These are phyloP conservation scores for Pichia nanzhaoensis DNA, from an alignment of 805 yeast species.

Conservation along the genomic window DNA sequence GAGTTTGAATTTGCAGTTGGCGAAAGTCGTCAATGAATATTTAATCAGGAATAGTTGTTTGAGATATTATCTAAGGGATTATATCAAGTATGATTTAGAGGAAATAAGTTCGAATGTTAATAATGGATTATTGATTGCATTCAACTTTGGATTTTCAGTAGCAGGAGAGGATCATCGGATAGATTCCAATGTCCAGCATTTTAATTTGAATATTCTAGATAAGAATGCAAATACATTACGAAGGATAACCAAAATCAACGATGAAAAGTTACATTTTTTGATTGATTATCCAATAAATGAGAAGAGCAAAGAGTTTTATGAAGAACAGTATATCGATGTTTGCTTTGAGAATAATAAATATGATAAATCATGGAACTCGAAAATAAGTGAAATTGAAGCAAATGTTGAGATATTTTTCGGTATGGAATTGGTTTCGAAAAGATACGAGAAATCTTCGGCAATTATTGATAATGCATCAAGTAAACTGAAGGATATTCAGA, in stretches of 20 bases:
- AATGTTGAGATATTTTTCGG: constrained; percentile 23
- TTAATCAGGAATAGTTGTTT: constrained; percentile 13
- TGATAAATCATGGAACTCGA: constrained; percentile 27
- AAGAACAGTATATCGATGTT: constrained; percentile 22
- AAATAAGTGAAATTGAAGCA: constrained; percentile 15
- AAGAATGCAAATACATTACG: constrained; percentile 24
- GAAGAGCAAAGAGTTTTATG: constrained; percentile 13
- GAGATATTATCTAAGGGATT: constrained; percentile 14
- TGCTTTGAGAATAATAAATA: constrained; percentile 28
- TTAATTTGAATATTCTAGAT: constrained; percentile 27
- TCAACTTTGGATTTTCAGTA: constrained; percentile 16
- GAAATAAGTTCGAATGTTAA: not conserved
- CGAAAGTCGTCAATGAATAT: constrained; percentile 3
- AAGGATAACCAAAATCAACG: constrained; percentile 19
- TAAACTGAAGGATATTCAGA: constrained; percentile 15
- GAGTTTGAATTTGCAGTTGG: not conserved
- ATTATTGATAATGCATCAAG: constrained; percentile 1
- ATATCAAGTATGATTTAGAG: constrained; percentile 4
- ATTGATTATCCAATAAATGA: constrained; percentile 19
- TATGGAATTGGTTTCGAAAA: constrained; percentile 19
- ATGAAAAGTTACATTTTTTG: constrained; percentile 16
- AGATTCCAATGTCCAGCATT: constrained; percentile 18
- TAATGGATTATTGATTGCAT: constrained; percentile 17
- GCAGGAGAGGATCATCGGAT: constrained; percentile 5
- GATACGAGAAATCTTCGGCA: constrained; percentile 18